phyloP scores from a whole-genome alignment of 306 rosid species.

The Dalbergia cochinchinensis region DNA sequence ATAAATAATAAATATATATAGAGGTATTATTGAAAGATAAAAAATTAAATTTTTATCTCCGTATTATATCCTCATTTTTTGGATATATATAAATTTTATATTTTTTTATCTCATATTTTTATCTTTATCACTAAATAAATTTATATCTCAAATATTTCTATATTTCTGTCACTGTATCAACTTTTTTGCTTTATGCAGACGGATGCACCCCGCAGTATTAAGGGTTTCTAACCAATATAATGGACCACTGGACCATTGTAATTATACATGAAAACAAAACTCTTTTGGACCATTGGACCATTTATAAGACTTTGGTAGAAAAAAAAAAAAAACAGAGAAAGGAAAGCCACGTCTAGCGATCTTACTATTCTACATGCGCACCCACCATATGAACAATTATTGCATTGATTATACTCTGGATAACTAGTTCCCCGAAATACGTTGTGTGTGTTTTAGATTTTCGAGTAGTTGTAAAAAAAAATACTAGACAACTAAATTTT shows the following conservation, averaged over 20 bases:
- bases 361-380: neutral
- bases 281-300: neutral
- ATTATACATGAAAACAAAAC: too few species aligned
- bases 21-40: too few species aligned
- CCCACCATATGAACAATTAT: neutral
- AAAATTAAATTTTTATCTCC: too few species aligned
- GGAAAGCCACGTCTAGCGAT: neutral
- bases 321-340: neutral
- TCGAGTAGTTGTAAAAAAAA: neutral
- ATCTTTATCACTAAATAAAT: too few species aligned
- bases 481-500: too few species aligned
- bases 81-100: too few species aligned
- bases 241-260: slow-evolving; percentile 23
- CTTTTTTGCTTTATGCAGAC: neutral
- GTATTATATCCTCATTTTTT: too few species aligned
- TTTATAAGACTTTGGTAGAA: neutral
- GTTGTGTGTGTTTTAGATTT: neutral
- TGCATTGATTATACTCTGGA: neutral
- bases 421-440: neutral
- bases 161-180: too few species aligned
- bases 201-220: neutral
- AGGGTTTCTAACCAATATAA: slow-evolving; percentile 13
- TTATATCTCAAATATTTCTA: too few species aligned
- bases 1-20: too few species aligned
- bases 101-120: too few species aligned